Conservation (phyloP, 1,284 basidiomycete species). For the Trametes hirsuta region DNA sequence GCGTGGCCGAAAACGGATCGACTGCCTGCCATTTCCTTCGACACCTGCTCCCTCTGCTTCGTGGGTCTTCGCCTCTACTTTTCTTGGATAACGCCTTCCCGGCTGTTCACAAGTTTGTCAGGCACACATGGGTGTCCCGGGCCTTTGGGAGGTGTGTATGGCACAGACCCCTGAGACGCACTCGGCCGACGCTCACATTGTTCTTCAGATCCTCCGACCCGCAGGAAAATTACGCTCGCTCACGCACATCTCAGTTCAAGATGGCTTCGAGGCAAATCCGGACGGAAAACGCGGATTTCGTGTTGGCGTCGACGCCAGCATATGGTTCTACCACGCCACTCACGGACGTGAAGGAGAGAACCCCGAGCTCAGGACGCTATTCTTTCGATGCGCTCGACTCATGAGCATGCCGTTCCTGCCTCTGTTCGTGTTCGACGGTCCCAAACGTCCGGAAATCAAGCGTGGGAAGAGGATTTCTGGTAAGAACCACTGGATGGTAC, state of each 20-base stretch:
- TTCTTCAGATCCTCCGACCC: conserved; percentile 60
- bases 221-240: conserved; percentile 65
- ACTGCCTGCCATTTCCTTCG: neutral
- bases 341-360: conserved; percentile 79
- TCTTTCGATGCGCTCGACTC: conserved; percentile 77
- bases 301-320: conserved; percentile 79
- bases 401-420: conserved; percentile 82
- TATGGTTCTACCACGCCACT: conserved; percentile 82
- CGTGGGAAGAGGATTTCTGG: conserved; percentile 73
- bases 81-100: neutral
- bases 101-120: neutral
- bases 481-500: conserved; percentile 64
- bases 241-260: conserved; percentile 67
- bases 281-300: conserved; percentile 64
- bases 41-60: neutral
- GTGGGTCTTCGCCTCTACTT: neutral
- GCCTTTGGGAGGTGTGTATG: conserved; percentile 24
- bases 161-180: neutral
- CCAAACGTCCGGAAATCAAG: conserved; percentile 82
- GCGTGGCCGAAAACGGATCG: neutral
- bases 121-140: conserved; percentile 22
- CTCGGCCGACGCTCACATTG: neutral
- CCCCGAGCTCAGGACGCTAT: conserved; percentile 73
- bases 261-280: conserved; percentile 70
- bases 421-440: conserved; percentile 95